Percentiles rank a stretch among this genome's conserved stretches.
These are phyloP conservation scores for Diaporthe vaccinii DNA, from an alignment of 2,329 filamentous ascomycete species.

Conservation along the genomic window DNA sequence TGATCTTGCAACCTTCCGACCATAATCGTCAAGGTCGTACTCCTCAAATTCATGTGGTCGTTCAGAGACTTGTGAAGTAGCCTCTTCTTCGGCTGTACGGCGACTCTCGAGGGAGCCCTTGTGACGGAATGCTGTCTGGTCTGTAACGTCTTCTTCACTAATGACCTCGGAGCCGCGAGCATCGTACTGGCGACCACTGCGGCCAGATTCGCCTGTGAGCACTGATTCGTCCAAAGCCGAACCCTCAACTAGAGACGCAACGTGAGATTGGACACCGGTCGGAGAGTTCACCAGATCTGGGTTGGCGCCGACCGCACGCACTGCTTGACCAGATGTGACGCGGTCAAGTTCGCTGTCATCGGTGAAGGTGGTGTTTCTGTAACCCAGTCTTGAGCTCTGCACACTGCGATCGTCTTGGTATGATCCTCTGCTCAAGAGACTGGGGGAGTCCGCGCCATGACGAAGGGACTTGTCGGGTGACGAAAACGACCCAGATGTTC, in stretches of 20 bases:
- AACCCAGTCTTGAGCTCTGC: slow-evolving; percentile 68
- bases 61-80: slow-evolving; percentile 55
- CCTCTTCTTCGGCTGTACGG: slow-evolving; percentile 55
- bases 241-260: slow-evolving; percentile 87
- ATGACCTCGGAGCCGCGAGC: slow-evolving; percentile 55
- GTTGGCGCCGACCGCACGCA: slow-evolving; percentile 79
- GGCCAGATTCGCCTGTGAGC: slow-evolving; percentile 72
- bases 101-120: slow-evolving; percentile 58
- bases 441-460: slow-evolving; percentile 60
- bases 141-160: slow-evolving; percentile 51
- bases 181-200: slow-evolving; percentile 63
- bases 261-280: slow-evolving; percentile 85
- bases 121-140: slow-evolving; percentile 48
- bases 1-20: slow-evolving; percentile 64
- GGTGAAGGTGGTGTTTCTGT: slow-evolving; percentile 64
- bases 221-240: slow-evolving; percentile 78
- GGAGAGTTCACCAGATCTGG: slow-evolving; percentile 82
- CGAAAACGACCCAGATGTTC: slow-evolving; percentile 68
- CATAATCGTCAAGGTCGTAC: slow-evolving; percentile 71
- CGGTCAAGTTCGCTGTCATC: slow-evolving; percentile 71
- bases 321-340: slow-evolving; percentile 75
- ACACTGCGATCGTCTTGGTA: slow-evolving; percentile 72
- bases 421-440: slow-evolving; percentile 62
- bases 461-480: slow-evolving; percentile 71
- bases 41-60: slow-evolving; percentile 56